Evolutionary conservation across 495 filamentous ascomycete genomes (phyloP).

Genomic region (Schizothecium vesticola): DNA sequence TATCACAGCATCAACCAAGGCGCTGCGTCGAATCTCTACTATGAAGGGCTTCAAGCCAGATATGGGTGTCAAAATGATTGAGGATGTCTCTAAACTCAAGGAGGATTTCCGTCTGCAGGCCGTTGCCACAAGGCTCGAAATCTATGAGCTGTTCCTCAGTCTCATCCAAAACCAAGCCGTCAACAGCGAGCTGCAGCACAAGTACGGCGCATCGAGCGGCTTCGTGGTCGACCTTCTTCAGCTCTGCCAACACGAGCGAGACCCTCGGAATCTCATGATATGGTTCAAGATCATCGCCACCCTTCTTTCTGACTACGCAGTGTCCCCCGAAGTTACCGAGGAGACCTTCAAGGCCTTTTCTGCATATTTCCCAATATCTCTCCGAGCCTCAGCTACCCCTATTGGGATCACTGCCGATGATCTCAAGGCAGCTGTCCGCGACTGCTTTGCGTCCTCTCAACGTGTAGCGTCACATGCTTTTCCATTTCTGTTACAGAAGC

Average conservation of each 20-base stretch:
- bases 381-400: slow-evolving; percentile 37
- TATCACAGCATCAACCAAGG: slow-evolving; percentile 43
- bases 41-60: slow-evolving; percentile 44
- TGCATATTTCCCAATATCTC: slow-evolving; percentile 49
- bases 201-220: slow-evolving; percentile 32
- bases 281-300: slow-evolving; percentile 41
- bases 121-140: slow-evolving; percentile 38
- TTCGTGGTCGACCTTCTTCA: slow-evolving; percentile 39
- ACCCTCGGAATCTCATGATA: slow-evolving; percentile 43
- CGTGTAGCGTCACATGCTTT: slow-evolving; percentile 36
- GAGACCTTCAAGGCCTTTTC: slow-evolving; percentile 45
- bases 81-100: slow-evolving; percentile 38
- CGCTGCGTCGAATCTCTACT: slow-evolving; percentile 35
- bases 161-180: slow-evolving; percentile 34
- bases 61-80: slow-evolving; percentile 37
- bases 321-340: slow-evolving; percentile 35
- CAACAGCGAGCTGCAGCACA: slow-evolving; percentile 36
- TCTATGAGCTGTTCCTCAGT: slow-evolving; percentile 42
- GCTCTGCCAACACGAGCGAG: slow-evolving; percentile 43
- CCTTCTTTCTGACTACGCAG: slow-evolving; percentile 36
- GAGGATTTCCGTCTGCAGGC: slow-evolving; percentile 45
- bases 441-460: slow-evolving; percentile 43
- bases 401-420: slow-evolving; percentile 45
- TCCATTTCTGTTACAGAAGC: slow-evolving; percentile 42
- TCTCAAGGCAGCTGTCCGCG: slow-evolving; percentile 40